Percentiles rank a stretch among this genome's conserved stretches.
Evolutionary conservation across 2,329 filamentous ascomycete genomes (phyloP).

Genomic region (Huntiella omanensis): DNA sequence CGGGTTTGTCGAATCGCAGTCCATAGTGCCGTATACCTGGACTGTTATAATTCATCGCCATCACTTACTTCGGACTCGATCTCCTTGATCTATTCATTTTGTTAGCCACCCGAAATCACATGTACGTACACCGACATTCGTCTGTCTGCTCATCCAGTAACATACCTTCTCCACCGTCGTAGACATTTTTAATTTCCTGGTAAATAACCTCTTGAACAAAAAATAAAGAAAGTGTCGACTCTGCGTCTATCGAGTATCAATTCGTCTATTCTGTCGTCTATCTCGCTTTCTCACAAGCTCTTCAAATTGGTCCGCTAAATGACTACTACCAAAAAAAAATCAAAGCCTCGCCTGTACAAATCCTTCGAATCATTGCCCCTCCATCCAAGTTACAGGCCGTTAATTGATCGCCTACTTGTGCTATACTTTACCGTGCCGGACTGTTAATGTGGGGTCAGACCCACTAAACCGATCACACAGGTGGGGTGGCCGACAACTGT

Average conservation of each 20-base stretch:
- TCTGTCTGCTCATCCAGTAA: constrained; percentile 4
- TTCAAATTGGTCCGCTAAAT: not conserved
- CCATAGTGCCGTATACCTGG: not conserved
- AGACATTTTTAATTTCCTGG: constrained; percentile 41
- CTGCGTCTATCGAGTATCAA: constrained; percentile 1
- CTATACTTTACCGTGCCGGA: too few relatives aligned
- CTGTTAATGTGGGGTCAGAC: too few relatives aligned
- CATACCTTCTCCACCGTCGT: constrained; percentile 91
- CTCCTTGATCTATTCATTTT: constrained; percentile 59
- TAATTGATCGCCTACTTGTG: too few relatives aligned
- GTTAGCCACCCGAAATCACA: not conserved
- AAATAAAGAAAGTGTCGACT: constrained; percentile 7
- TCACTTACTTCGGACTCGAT: constrained; percentile 75
- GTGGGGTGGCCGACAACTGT: too few relatives aligned
- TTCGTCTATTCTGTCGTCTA: not conserved
- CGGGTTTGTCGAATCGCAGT: not conserved
- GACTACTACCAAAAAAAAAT: too few relatives aligned
- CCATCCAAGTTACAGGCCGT: too few relatives aligned
- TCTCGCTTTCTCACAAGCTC: not conserved
- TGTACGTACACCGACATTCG: not conserved
- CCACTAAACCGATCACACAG: too few relatives aligned
- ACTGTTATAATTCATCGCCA: not conserved
- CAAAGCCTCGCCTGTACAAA: too few relatives aligned
- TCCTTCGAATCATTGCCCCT: too few relatives aligned
- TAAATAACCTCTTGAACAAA: not conserved